Evolutionary conservation across 225 moss, liverwort and hornwort species (phyloP).

Genomic region (Thuidium tamariscinum): DNA sequence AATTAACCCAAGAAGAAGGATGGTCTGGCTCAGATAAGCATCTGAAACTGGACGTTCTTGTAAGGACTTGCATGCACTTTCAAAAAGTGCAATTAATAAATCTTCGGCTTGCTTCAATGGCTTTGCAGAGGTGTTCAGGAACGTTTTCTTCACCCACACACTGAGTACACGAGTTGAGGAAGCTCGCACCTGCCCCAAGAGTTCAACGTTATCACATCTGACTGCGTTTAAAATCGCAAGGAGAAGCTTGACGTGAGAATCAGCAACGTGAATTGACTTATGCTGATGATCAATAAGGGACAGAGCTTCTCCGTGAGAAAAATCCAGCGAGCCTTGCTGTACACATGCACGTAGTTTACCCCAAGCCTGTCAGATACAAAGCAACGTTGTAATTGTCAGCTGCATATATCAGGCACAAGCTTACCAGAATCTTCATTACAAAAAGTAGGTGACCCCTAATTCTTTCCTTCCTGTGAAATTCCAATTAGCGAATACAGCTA

Average conservation of each 20-base stretch:
- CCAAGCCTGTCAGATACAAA: conserved; percentile 56
- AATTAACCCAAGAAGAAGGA: conserved; percentile 68
- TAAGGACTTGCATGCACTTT: conserved; percentile 29
- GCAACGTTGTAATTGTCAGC: not conserved
- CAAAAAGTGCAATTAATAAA: conserved; percentile 25
- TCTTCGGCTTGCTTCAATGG: conserved; percentile 43
- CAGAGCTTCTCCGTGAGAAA: conserved; percentile 47
- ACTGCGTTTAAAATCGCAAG: conserved; percentile 39
- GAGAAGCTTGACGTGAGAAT: conserved; percentile 78
- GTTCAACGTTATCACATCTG: conserved; percentile 25
- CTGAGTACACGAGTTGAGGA: conserved; percentile 38
- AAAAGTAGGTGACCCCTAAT: not conserved
- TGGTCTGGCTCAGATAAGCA: conserved; percentile 32
- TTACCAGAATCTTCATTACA: not conserved
- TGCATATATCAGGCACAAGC: not conserved
- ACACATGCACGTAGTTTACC: conserved; percentile 49
- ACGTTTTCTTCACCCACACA: conserved; percentile 72
- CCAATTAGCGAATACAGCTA: not conserved
- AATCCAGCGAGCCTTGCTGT: conserved; percentile 39
- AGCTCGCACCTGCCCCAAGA: conserved; percentile 54
- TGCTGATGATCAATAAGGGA: conserved; percentile 39
- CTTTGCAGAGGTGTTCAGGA: conserved; percentile 10
- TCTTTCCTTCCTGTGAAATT: not conserved
- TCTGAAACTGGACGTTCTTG: conserved; percentile 56
- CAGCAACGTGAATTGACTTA: conserved; percentile 73